Base-by-base conservation (phyloP, 345 rosid species). In the Limnanthes douglasii region DNA sequence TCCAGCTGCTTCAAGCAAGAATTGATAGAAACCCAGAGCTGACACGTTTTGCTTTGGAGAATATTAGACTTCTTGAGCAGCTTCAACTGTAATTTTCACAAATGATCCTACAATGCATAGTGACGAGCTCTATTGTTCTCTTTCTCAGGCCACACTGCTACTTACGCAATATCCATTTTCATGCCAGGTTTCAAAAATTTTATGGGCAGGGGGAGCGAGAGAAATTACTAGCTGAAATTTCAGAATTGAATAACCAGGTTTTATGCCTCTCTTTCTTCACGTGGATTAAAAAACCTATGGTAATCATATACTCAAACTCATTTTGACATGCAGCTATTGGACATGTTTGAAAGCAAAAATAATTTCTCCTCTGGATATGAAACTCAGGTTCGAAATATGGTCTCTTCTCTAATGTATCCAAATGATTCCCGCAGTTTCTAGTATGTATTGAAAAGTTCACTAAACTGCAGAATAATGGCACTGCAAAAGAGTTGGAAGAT, bases 191-290 rank as follows among this genome's bases (percentile, higher is more conserved):
- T 54, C 85, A 69, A 43, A 65, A 48, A 14, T 69, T 76, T 46
- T 67, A 65, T 61, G 75, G 68, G 65, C 65, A 53, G 20, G 79
- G 85, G 34, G 88, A 85, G 54, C 66, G 88, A 46, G 82, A 79
- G 47, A 54, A 16, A 24, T 45, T 79, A 65, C 53, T 65, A 24
- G 54, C 63, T 43, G 96, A 85, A 73, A 55, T 66, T 53, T 66
- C 88, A 46, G 73, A 63, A 40, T 48, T 85, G 48, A 75, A 78
- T 21, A 61, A 69, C 48, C 88, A 85, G 96, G 96, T 85, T 61
- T 26, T 43, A 26, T n/a, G n/a, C n/a, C n/a, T n/a, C n/a, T n/a
- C n/a, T n/a, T n/a, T n/a, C n/a, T n/a, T n/a, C n/a, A n/a, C n/a
- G n/a, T n/a, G n/a, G n/a, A n/a, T n/a, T n/a, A n/a, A n/a, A n/a